Conservation (phyloP, 768 basidiomycete genomes). For the Neoboletus brunneissimus region DNA sequence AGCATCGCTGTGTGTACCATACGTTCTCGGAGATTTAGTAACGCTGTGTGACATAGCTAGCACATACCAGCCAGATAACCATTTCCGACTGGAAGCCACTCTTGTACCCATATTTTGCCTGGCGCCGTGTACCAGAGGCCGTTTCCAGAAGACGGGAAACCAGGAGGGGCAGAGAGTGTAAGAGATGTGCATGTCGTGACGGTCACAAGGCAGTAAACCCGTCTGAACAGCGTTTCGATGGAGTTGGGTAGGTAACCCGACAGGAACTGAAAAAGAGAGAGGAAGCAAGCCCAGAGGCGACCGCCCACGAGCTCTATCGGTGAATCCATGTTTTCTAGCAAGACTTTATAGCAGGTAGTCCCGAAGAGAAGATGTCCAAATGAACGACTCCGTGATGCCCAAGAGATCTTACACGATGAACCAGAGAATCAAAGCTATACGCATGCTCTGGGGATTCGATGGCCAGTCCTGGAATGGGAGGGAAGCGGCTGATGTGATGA, state of each 20-base stretch:
- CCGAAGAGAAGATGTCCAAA: background rate
- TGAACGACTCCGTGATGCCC: background rate
- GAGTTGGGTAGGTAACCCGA: conserved; percentile 17
- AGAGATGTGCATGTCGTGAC: conserved; percentile 19
- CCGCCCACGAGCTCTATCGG: conserved; percentile 16
- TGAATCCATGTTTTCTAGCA: conserved; percentile 20
- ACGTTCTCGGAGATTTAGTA: background rate
- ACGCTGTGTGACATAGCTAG: background rate
- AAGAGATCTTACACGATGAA: background rate
- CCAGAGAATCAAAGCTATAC: background rate
- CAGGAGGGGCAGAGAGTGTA: conserved; percentile 31
- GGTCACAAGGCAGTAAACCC: conserved; percentile 20
- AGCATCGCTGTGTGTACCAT: conserved; percentile 50
- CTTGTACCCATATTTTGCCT: conserved; percentile 52
- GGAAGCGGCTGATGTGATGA: background rate
- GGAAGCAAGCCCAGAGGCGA: conserved; percentile 14
- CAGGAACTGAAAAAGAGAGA: conserved; percentile 12
- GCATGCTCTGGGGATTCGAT: background rate
- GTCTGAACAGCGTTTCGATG: conserved; percentile 17
- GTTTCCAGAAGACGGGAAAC: conserved; percentile 72
- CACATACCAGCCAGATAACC: conserved; percentile 61
- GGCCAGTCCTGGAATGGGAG: background rate
- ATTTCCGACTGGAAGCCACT: conserved; percentile 71
- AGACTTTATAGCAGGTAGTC: background rate
- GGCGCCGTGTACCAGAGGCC: conserved; percentile 66